Conservation (phyloP, 2,329 filamentous ascomycete genomes). For the Phoma herbarum region DNA sequence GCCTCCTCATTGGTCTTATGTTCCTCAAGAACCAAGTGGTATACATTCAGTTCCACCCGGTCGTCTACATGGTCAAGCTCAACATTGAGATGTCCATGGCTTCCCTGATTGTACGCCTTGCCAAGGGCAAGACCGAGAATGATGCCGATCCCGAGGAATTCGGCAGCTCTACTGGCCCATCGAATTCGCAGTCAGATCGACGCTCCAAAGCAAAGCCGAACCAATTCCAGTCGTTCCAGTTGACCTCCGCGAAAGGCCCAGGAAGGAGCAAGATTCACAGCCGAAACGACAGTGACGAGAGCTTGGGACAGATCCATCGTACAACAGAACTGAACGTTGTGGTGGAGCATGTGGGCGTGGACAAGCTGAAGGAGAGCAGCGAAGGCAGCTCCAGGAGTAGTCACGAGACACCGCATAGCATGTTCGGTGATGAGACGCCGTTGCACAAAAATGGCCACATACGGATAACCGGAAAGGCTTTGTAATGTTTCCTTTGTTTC, state of each 20-base stretch:
- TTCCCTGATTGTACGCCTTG: conserved; percentile 51
- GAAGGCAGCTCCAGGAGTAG: conserved; percentile 30
- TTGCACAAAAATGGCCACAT: conserved; percentile 28
- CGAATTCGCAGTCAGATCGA: conserved; percentile 27
- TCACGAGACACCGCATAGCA: conserved; percentile 31
- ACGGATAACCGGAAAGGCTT: conserved; percentile 12
- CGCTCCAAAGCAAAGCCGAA: conserved; percentile 18
- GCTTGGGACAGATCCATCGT: conserved; percentile 35
- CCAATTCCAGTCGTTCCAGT: conserved; percentile 31
- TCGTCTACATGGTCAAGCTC: conserved; percentile 55
- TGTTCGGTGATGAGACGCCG: conserved; percentile 42
- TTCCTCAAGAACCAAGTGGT: conserved; percentile 50
- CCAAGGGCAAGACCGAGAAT: conserved; percentile 40
- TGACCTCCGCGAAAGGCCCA: conserved; percentile 24
- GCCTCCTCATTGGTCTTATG: conserved; percentile 52
- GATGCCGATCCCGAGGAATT: conserved; percentile 36
- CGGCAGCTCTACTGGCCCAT: conserved; percentile 30
- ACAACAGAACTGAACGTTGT: conserved; percentile 38
- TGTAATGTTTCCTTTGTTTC: conserved; percentile 15
- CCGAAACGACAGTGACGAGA: conserved; percentile 37
- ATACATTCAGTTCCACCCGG: conserved; percentile 55
- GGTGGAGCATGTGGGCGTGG: conserved; percentile 26
- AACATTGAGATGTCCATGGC: conserved; percentile 59
- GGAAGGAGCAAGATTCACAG: conserved; percentile 23
- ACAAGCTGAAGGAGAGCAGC: conserved; percentile 12